Base-by-base conservation (phyloP, 2,329 filamentous ascomycete species). In the Hypocreales sp. region DNA sequence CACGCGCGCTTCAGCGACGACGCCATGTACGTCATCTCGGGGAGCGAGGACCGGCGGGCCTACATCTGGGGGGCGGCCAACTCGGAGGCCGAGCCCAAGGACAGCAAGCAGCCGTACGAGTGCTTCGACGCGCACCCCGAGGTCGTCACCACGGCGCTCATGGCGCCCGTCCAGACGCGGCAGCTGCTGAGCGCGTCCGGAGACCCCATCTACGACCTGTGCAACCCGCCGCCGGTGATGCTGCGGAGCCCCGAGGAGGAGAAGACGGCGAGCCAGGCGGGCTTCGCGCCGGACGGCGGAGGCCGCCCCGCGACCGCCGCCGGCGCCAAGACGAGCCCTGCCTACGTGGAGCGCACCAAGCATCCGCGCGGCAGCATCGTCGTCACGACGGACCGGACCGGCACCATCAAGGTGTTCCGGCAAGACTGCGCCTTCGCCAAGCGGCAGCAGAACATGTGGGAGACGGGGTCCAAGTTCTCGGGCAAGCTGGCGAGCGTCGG, bases 201-300 rank as follows among this genome's bases (percentile, higher is more conserved):
- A 30, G 86, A 98, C 46, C 86, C 90, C 2, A 70, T 98, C n/a
- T 98, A 84, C 48, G 86, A 94, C 41, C 64, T 95, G 1, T 95
- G 90, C 60, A 95, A 95, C 40, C 90, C 90, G 5, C 90, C 87
- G 0, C 84, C 87, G 0, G 73, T 95, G 11, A 86, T 73, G 6
- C 61, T 95, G 12, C 62, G 86, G 34, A 84, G 78, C 37, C 67
- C 75, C 15, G 72, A 77, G 13, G 72, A 77, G 13, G 81, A 90
- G 41, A 54, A 51, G 17, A 53, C 53, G 2, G 45, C 46, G 7
- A 67, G 55, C 30, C 55, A 60, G 31, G 31, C 41, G n/a, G 39
- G 55, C 42, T 40, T 40, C 10, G 39, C 32, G 36, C 46, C 33
- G 31, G 50, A 33, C 31, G 33, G n/a, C n/a, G n/a, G n/a, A n/a